Evolutionary conservation across 1,139 yeast species (phyloP).

Genomic region (Debaryomycetaceae sp.): DNA sequence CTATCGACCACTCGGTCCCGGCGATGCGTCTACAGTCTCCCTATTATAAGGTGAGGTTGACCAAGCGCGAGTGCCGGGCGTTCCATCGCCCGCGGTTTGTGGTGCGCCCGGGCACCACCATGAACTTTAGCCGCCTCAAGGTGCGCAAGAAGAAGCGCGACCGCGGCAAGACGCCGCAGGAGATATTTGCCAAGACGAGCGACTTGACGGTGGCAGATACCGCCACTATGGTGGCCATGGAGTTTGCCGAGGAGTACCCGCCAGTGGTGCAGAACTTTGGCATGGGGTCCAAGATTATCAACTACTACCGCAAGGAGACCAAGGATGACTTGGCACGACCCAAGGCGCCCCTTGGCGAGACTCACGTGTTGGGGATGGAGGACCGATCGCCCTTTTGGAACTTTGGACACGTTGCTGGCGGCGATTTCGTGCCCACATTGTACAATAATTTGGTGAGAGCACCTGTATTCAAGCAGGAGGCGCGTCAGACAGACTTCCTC

Average conservation of each 20-base stretch:
- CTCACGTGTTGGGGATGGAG: slow-evolving; percentile 90
- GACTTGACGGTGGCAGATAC: slow-evolving; percentile 86
- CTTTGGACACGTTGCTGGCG: slow-evolving; percentile 94
- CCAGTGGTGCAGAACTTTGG: slow-evolving; percentile 82
- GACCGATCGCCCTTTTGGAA: slow-evolving; percentile 98
- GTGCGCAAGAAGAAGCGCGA: slow-evolving; percentile 87
- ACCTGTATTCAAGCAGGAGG: slow-evolving; percentile 86
- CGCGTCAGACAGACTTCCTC: slow-evolving; percentile 74
- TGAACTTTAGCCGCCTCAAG: slow-evolving; percentile 73
- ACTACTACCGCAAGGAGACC: slow-evolving; percentile 80
- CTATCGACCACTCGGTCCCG: slow-evolving; percentile 88
- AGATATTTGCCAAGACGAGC: slow-evolving; percentile 62
- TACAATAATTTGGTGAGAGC: slow-evolving; percentile 92
- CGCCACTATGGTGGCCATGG: slow-evolving; percentile 72
- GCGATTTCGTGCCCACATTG: slow-evolving; percentile 87
- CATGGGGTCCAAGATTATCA: slow-evolving; percentile 92
- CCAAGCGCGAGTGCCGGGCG: slow-evolving; percentile 66
- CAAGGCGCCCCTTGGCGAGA: slow-evolving; percentile 86
- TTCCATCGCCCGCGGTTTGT: slow-evolving; percentile 78
- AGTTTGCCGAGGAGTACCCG: slow-evolving; percentile 90
- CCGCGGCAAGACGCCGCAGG: slow-evolving; percentile 74
- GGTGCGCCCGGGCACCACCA: slow-evolving; percentile 72
- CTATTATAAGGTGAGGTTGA: slow-evolving; percentile 74
- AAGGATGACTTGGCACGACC: slow-evolving; percentile 87
- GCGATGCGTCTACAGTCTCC: slow-evolving; percentile 88